Base-by-base conservation (phyloP, 73 alveolate genomes). In the Paramecium tetraurelia region DNA sequence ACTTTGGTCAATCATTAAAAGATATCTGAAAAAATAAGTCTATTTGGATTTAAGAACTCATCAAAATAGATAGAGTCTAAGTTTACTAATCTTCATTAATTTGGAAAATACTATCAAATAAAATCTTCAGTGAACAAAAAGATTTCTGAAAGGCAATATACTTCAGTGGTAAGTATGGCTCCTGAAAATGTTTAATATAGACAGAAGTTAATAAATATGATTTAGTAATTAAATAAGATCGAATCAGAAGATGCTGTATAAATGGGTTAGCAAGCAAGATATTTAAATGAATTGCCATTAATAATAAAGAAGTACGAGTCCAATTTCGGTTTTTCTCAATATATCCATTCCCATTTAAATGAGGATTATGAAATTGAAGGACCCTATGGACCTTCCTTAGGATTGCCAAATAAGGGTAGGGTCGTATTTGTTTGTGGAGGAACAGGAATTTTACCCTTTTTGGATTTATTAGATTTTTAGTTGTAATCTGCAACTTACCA, bases 401-500 rank as follows among this genome's bases (percentile, higher is more conserved):
- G 90, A 7, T 11, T 80, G 21, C 90, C 90, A 18, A 43, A 83
- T 27, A 59, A 69, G 20, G 94, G 94, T 18, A 53, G 22, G 31
- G 22, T 53, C 0, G 35, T 12, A 53, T n/a, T 53, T n/a, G 7
- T 53, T 18, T 53, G 29, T 18, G 69, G 31, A 53, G 69, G 31
- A 18, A 53, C 69, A 53, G 69, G 69, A 53, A 53, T 53, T 5
- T 53, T 53, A n/a, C 94, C 94, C 3, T 89, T 89, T 83, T 36
- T 70, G 9, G 94, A 89, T 71, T 41, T 89, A 24, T 85, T 89
- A 46, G 94, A 89, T 35, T 89, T 58, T 50, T 89, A 41, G 18
- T 46, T 24, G n/a, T 70, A 71, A 80, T 24, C 22, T 10, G 18
- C 75, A 31, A 46, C 31, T 7, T 38, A 80, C 46, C 11, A 80